Base-by-base conservation (phyloP, 1,284 basidiomycete species). In the Taiwanofungus camphoratus region DNA sequence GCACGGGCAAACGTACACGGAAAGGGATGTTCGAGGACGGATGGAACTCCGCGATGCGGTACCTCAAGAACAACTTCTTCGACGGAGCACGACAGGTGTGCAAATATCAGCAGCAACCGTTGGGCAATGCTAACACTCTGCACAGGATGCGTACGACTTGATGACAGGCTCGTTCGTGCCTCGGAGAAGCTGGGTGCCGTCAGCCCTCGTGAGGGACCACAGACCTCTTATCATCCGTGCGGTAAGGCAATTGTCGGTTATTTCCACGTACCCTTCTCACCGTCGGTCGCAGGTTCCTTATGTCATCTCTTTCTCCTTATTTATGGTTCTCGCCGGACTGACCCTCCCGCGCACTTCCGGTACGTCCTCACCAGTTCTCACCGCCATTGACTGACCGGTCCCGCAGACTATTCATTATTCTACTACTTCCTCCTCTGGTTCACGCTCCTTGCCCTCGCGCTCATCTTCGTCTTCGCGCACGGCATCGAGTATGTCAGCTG, bases 31-130 rank as follows among this genome's bases (percentile, higher is more conserved):
- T 96, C 36, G 82, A 93, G 58, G 96, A 99, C 65, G 91, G 92
- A 1, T 71, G 83, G 64, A 99, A 98, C 65, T 87, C 87, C 15
- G 62, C 83, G 2, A 76, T 84, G 66, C 81, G 96, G 49, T 99
- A 99, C 62, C 60, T 97, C 52, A 93, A 87, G 73, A 99, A 99
- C 71, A 99, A 97, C 63, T 94, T 92, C 69, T 90, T 97, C 57
- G 96, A 99, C 62, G 96, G 96, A 5, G 77, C 92, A 40, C 73
- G 94, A 58, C 93, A 90, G 71, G 84, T 82, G 57, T 55, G 69
- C 59, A 12, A 32, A n/a, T 22, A 16, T 43, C 19, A 44, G 39
- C 41, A 29, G 30, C 23, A 29, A n/a, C 35, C 16, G 20, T 18
- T 36, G 42, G 18, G 36, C 15, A 40, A 33, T 23, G 22, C 38